Percentiles rank a stretch among this genome's conserved stretches.
phyloP scores from a whole-genome alignment of 306 rosid species.

The Lablab purpureus region DNA sequence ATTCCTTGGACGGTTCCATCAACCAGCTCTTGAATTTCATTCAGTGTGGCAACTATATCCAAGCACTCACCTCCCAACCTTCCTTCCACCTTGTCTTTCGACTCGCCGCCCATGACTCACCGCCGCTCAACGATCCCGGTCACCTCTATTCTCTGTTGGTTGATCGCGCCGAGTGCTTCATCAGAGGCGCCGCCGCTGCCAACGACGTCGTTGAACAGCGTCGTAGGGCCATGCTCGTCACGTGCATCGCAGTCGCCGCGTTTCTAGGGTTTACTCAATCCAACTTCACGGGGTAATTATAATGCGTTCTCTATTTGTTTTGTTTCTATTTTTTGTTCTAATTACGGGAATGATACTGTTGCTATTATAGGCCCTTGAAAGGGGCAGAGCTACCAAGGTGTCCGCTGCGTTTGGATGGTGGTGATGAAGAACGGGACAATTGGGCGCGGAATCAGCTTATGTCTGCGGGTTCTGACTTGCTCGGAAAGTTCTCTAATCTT shows the following conservation, averaged over 20 bases:
- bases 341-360: neutral
- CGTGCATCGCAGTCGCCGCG: conserved; percentile 73
- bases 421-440: conserved; percentile 63
- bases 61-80: conserved; percentile 65
- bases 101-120: conserved; percentile 45
- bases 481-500: conserved; percentile 80
- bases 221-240: conserved; percentile 51
- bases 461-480: conserved; percentile 89
- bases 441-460: conserved; percentile 93
- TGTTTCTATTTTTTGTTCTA: neutral
- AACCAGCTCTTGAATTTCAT: conserved; percentile 56
- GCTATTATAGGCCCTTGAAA: conserved; percentile 65
- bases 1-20: conserved; percentile 44
- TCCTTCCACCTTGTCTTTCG: conserved; percentile 46
- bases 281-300: conserved; percentile 72
- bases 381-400: conserved; percentile 63
- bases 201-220: conserved; percentile 49
- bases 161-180: conserved; percentile 61
- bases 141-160: conserved; percentile 63
- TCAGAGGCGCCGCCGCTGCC: conserved; percentile 47
- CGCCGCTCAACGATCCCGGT: conserved; percentile 57
- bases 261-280: conserved; percentile 71
- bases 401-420: conserved; percentile 60
- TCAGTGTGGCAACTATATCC: conserved; percentile 64
- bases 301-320: neutral